Base-by-base conservation (phyloP, 169 alveolate genomes). In the Plasmodium gonderi region DNA sequence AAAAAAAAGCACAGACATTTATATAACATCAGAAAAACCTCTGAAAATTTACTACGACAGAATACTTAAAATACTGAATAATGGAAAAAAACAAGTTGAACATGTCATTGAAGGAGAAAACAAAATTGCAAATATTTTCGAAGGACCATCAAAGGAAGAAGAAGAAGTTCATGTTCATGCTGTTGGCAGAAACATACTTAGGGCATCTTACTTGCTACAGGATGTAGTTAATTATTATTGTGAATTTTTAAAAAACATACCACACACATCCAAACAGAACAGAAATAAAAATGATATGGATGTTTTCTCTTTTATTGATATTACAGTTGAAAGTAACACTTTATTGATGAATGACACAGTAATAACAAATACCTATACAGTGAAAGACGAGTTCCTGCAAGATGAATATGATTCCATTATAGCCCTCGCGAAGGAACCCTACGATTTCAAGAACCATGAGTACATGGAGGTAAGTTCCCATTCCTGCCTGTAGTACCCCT, bases 151-250 rank as follows among this genome's bases (percentile, higher is more conserved):
- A 14, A 26, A 36, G 42, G 54, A 47, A 4, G 77, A 47, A 4
- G 77, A 82, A 3, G 33, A 45, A 47, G 42, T 82, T 23, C 33
- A 20, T 40, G 64, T 82, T 29, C 12, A 82, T 82, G 92, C 92
- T 3, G 92, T 82, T 69, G 92, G 92, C 1, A 23, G 20, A 3
- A 82, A 82, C 51, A 82, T 82, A 9, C 20, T 82, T 1, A 68
- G 79, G 64, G 80, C 92, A 3, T 82, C 82, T 8, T 82, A 82
- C 60, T 7, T 82, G 14, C 17, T 82, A 5, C 92, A 82, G 44
- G 92, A 82, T 47, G n/a, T 82, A 9, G 36, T 82, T 7, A 69
- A 45, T 9, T 68, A 45, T 82, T 82, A 82, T 69, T 47, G 38
- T 69, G 7, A 9, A 11, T 69, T 82, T 69, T 20, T 82, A 82